phyloP scores from a whole-genome alignment of 2,329 filamentous ascomycete genomes.

The Immersiporthe knoxdaviesiana region DNA sequence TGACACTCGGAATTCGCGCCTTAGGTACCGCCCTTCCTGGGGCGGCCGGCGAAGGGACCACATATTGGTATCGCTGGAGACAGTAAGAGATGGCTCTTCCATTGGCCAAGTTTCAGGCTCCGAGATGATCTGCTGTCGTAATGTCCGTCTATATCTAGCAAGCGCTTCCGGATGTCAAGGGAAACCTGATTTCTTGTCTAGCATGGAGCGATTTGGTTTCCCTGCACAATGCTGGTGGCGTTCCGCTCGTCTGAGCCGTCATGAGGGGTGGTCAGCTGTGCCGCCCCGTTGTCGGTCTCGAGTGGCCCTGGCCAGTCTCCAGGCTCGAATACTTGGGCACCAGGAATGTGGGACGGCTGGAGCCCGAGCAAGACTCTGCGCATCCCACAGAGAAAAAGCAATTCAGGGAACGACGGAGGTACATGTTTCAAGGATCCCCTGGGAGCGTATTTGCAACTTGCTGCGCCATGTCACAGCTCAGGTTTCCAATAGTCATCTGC shows the following conservation, averaged over 20 bases:
- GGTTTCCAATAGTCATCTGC: background rate
- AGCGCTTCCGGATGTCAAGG: background rate
- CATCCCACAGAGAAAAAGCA: background rate
- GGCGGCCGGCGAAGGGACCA: background rate
- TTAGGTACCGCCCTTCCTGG: background rate
- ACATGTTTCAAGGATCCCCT: background rate
- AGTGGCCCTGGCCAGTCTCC: background rate
- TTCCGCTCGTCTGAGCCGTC: background rate
- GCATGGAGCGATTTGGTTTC: background rate
- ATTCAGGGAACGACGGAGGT: background rate
- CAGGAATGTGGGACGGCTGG: constrained; percentile 2
- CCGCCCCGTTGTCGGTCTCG: background rate
- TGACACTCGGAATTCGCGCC: background rate
- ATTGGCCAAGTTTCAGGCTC: constrained; percentile 10
- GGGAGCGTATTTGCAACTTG: background rate
- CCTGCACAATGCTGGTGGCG: constrained; percentile 5
- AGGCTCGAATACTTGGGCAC: background rate
- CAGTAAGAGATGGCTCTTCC: background rate
- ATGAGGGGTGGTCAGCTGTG: constrained; percentile 5
- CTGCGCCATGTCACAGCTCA: background rate
- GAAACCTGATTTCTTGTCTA: background rate
- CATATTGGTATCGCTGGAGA: background rate
- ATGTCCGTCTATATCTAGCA: background rate
- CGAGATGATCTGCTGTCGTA: constrained; percentile 11
- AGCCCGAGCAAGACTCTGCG: background rate